These are phyloP conservation scores for Decorospora gaudefroyi DNA, from an alignment of 2,329 filamentous ascomycete genomes.

Conservation along the genomic window DNA sequence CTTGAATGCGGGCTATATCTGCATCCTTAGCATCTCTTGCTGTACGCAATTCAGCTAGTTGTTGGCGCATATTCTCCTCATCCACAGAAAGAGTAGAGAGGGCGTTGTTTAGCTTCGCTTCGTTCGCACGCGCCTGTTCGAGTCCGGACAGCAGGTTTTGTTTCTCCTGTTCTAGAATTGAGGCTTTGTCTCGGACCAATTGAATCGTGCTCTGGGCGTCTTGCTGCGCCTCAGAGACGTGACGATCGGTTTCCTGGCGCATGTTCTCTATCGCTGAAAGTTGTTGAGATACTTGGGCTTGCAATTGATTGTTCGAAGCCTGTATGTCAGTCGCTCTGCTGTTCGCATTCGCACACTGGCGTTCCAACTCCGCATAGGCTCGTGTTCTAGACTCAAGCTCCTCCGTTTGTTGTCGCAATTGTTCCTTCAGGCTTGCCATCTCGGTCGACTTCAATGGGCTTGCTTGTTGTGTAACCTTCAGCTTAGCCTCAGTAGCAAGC, in stretches of 20 bases:
- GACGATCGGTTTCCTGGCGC: conserved; percentile 16
- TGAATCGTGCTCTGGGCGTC: conserved; percentile 13
- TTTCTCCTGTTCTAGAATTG: conserved; percentile 18
- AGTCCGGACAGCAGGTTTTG: conserved; percentile 13
- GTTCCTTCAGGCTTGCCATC: conserved; percentile 13
- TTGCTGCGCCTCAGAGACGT: conserved; percentile 6
- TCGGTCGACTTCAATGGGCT: conserved; percentile 9
- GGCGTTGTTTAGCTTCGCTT: conserved; percentile 12
- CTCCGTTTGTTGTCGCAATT: conserved; percentile 11
- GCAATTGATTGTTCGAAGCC: conserved; percentile 7
- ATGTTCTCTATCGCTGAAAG: conserved; percentile 13
- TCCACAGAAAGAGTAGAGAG: conserved; percentile 13
- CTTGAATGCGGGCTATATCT: conserved; percentile 11
- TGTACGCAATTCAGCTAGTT: conserved; percentile 14
- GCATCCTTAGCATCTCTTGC: conserved; percentile 6
- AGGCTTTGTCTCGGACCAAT: conserved; percentile 3
- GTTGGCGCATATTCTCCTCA: conserved; percentile 15
- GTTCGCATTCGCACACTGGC: conserved; percentile 3
- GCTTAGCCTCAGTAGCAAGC: conserved; percentile 7
- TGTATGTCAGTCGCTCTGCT: conserved; percentile 9
- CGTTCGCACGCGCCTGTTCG: conserved; percentile 12
- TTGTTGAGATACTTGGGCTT: conserved; percentile 17
- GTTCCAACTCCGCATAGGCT: conserved; percentile 7
- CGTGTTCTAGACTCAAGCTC: conserved; percentile 7
- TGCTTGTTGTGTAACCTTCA: conserved; percentile 7